A percentile compares a stretch with the other conserved stretches of the same genome.
Conservation (phyloP, 140 eudicot genomes). For the Erigeron philadelphicus region DNA sequence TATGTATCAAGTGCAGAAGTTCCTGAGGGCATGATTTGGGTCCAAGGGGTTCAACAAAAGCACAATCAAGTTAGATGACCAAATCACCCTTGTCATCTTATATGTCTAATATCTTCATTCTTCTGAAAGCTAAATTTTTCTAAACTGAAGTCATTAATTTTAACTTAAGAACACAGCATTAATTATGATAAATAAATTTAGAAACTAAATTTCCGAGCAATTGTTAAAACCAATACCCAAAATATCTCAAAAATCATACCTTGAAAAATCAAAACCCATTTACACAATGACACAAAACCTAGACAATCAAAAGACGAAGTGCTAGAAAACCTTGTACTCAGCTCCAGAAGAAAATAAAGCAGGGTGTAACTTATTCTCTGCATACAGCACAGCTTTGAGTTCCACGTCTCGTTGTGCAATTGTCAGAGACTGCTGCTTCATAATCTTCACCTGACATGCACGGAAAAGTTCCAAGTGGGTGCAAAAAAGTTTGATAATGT, state of each 20-base stretch:
- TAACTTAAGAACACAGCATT: neutral
- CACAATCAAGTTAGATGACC: neutral
- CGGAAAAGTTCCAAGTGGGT: conserved; percentile 85
- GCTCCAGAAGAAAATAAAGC: conserved; percentile 75
- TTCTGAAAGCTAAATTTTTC: neutral
- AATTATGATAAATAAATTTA: too few relatives aligned
- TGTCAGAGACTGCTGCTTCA: conserved; percentile 50
- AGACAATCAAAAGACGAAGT: conserved; percentile 16
- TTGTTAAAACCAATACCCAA: too few relatives aligned
- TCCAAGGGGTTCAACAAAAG: neutral
- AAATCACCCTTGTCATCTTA: neutral
- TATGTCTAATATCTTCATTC: neutral
- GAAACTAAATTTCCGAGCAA: too few relatives aligned
- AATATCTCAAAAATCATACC: too few relatives aligned
- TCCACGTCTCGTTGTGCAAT: conserved; percentile 63
- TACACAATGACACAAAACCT: too few relatives aligned
- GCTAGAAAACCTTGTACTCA: conserved; percentile 72
- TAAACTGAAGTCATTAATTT: neutral
- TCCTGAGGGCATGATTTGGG: neutral
- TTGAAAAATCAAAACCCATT: too few relatives aligned
- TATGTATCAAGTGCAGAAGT: neutral
- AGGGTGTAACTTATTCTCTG: conserved; percentile 92
- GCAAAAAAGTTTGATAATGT: conserved; percentile 57
- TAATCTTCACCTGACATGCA: conserved; percentile 64
- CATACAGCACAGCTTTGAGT: conserved; percentile 62